Percentiles rank a stretch among this genome's conserved stretches.
phyloP scores from a whole-genome alignment of 345 rosid species.

The rapeseed (Brassica napus) region DNA sequence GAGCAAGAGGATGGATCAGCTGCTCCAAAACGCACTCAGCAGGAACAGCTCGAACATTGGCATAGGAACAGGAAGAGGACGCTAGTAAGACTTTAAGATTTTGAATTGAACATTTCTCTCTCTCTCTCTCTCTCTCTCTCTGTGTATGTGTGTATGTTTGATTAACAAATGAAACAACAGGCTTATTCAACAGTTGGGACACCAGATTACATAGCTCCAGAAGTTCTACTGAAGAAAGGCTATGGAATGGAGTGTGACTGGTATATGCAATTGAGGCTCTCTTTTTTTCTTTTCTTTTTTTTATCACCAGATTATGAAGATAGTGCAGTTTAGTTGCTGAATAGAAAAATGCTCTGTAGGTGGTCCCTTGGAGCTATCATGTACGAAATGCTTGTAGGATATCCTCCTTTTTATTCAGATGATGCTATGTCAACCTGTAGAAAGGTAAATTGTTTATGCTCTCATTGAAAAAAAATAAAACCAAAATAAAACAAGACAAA shows the following conservation, averaged over 20 bases:
- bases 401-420: conserved; percentile 98
- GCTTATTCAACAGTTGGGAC: conserved; percentile 99
- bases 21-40: conserved; percentile 61
- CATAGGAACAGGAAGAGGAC: conserved; percentile 60
- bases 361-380: conserved; percentile 99
- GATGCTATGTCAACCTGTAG: conserved; percentile 96
- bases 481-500: background rate
- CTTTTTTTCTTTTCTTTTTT: background rate
- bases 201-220: conserved; percentile 98
- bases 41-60: conserved; percentile 67
- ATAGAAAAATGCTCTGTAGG: conserved; percentile 50
- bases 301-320: background rate
- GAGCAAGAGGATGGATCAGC: conserved; percentile 46
- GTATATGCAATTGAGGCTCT: conserved; percentile 43
- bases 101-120: background rate
- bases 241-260: conserved; percentile 98
- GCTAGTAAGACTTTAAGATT: conserved; percentile 44
- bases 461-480: background rate
- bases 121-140: background rate
- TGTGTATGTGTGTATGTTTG: background rate
- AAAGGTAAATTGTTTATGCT: conserved; percentile 50
- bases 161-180: conserved; percentile 46
- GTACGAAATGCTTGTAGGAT: conserved; percentile 96
- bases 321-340: conserved; percentile 1
- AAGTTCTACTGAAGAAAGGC: conserved; percentile 92